Base-by-base conservation (phyloP, 441 rosid genomes). In the Pelargonium fulgidum region DNA sequence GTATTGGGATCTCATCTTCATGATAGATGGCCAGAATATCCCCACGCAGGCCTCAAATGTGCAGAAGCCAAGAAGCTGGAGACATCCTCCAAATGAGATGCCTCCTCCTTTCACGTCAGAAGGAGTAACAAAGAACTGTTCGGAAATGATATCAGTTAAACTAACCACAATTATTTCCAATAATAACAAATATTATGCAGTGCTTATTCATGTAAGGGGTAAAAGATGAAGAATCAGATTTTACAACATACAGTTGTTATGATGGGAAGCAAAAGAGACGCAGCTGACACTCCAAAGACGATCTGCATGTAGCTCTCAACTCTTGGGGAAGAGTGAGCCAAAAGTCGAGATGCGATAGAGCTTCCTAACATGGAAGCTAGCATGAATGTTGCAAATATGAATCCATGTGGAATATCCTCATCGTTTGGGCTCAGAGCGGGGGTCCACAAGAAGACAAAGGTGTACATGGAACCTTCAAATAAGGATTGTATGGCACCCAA, bases 301-400 rank as follows among this genome's bases (percentile, higher is more conserved):
- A 94, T 81, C 83, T 94, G 99, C 99, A 94, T 94, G 78, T 94
- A 94, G 82, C 96, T 87, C 86, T 94, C 97, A 22, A 87, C 99
- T 81, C 84, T 84, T 16, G 80, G 85, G 33, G 92, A 75, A 29
- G 91, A 64, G 68, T 78, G 96, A 54, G 96, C 91, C 89, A 94
- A 45, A 82, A 94, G 76, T 39, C 97, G 87, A 81, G 99, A 94
- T 24, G 99, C 99, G 67, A 89, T 70, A 65, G 99, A 91, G 82
- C 97, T 94, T 75, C 99, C 99, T 86, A 89, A 67, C 99, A 91
- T 93, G 5, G 99, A 93, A 75, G 97, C 97, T 77, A 91, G 72
- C 99, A 93, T 93, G 83, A 93, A 90, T 3, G 97, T 93, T 9
- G 99, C 93, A 78, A 93, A 93, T 67, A 93, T 94, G 82, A 94